A percentile compares a stretch with the other conserved stretches of the same genome.
phyloP scores from a whole-genome alignment of 768 basidiomycete genomes.

The Tulasnella sp. region DNA sequence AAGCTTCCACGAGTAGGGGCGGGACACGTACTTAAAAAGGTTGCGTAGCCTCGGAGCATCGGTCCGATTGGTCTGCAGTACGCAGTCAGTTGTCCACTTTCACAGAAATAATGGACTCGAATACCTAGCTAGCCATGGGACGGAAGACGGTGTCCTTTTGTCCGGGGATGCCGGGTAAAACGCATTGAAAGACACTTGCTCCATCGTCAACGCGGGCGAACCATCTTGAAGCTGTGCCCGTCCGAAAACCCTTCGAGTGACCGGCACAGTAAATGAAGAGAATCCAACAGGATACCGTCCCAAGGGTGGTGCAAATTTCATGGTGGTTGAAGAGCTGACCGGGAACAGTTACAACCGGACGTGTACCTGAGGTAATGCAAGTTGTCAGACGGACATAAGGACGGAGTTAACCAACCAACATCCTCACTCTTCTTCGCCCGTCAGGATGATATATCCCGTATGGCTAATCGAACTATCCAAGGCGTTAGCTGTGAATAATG shows the following conservation, averaged over 20 bases:
- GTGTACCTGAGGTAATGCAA: too few relatives aligned
- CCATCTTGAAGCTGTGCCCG: background rate
- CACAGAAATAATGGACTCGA: background rate
- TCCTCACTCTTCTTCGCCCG: too few relatives aligned
- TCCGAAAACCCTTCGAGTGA: background rate
- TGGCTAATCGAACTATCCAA: constrained; percentile 17
- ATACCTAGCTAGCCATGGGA: constrained; percentile 48
- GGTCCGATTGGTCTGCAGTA: constrained; percentile 28
- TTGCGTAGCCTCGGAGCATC: constrained; percentile 39
- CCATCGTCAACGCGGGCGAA: constrained; percentile 39
- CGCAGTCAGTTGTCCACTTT: background rate
- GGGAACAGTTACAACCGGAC: background rate
- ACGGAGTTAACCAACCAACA: too few relatives aligned
- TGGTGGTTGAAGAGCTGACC: background rate
- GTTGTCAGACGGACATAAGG: too few relatives aligned
- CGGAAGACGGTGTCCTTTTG: constrained; percentile 27
- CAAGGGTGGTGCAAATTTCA: constrained; percentile 3
- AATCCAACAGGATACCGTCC: constrained; percentile 2
- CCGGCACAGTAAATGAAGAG: background rate
- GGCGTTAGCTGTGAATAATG: constrained; percentile 17
- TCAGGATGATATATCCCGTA: too few relatives aligned
- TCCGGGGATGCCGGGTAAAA: constrained; percentile 46
- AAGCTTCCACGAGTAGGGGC: background rate
- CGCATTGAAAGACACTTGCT: constrained; percentile 51
- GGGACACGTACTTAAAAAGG: constrained; percentile 34